Base-by-base conservation (phyloP, 2,329 filamentous ascomycete species). In the Fusarium sp. region DNA sequence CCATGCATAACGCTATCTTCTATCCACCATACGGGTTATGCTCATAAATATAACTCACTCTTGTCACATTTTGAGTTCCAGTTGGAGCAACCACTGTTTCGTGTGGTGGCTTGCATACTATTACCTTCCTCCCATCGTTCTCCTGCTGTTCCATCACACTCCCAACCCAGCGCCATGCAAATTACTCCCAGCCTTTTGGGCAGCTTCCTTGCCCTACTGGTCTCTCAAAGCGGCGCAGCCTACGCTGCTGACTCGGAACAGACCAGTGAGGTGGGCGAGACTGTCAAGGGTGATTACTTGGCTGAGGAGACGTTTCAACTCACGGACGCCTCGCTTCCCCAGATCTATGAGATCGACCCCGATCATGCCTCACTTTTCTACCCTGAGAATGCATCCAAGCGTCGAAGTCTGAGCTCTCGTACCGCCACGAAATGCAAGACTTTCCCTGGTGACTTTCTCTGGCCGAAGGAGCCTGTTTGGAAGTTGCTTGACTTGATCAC, bases 401-500 rank as follows among this genome's bases (percentile, higher is more conserved):
- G 58, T 35, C 60, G 42, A 61, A 64, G 42, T 51, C 31, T 35
- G 1, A 42, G 33, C 6, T 20, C 30, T 4, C 22, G 16, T 6
- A 12, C 57, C 5, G 9, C 35, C 3, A 64, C 45, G 4, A 39
- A 60, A 20, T 83, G 82, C 74, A 83, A 83, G 61, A 78, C 75
- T 0, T 81, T 79, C 24, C 81, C 81, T 5, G 80, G 79, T 8
- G 81, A 83, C 13, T 20, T 45, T 6, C 47, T 75, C 3, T 83
- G 79, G 76, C 82, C 82, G 1, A 70, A 56, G 7, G 45, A 60
- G 2, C 18, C 66, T 6, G 65, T 78, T 2, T 83, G 81, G 82
- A 70, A 75, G 14, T 57, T 83, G 7, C 80, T 85, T n/a, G 66
- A 84, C 55, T 56, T 80, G 24, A 75, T 84, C 20, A 70, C 68